phyloP scores from a whole-genome alignment of 345 rosid genomes.

The Boechera retrofracta region DNA sequence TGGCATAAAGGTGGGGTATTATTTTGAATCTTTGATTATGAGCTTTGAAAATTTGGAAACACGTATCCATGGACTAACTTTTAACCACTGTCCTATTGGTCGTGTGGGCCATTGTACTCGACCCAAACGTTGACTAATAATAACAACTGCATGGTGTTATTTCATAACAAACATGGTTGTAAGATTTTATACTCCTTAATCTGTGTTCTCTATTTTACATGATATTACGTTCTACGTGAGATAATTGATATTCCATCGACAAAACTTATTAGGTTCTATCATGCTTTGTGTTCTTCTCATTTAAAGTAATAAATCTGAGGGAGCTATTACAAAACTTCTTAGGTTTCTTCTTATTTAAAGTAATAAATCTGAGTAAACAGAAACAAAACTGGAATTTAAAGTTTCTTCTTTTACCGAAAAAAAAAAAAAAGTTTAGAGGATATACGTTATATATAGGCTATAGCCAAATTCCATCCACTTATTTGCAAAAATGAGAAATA shows the following conservation, averaged over 20 bases:
- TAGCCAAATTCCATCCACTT: too few species aligned
- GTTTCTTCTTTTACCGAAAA: too few species aligned
- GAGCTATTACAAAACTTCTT: background rate
- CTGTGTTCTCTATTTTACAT: background rate
- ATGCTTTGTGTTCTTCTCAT: background rate
- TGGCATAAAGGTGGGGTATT: background rate
- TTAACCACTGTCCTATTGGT: conserved; percentile 33
- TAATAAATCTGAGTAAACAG: too few species aligned
- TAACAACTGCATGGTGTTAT: conserved; percentile 19
- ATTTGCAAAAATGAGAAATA: too few species aligned
- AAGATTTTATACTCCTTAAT: background rate
- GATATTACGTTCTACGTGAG: conserved; percentile 11
- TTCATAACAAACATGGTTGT: background rate
- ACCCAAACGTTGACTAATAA: conserved; percentile 37
- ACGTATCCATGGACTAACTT: conserved; percentile 13
- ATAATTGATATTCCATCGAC: background rate
- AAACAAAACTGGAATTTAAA: too few species aligned
- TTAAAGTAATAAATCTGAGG: too few species aligned
- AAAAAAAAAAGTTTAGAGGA: too few species aligned
- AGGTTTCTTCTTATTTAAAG: background rate
- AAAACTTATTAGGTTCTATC: background rate
- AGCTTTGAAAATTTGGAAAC: conserved; percentile 12
- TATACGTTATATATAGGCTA: too few species aligned
- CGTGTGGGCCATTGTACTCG: conserved; percentile 31
- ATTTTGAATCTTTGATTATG: conserved; percentile 14